These are phyloP conservation scores for Macrophomina tecta DNA, from an alignment of 2,329 filamentous ascomycete species.

Conservation along the genomic window DNA sequence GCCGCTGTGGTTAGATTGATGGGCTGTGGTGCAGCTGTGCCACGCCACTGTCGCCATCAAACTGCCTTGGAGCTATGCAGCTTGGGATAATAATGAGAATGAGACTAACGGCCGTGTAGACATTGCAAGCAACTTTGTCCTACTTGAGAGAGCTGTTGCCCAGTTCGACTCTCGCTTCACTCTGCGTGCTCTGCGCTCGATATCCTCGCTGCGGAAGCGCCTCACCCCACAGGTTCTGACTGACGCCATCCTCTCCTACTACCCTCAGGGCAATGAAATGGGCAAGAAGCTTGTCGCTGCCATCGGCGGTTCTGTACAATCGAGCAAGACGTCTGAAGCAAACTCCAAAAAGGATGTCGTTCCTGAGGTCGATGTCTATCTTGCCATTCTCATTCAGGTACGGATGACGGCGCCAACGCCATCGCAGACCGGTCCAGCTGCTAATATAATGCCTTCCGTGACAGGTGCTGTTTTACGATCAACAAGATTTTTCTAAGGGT, in stretches of 20 bases:
- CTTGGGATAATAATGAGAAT: not conserved
- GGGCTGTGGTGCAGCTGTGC: not conserved
- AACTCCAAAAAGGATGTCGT: constrained; percentile 77
- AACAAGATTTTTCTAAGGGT: constrained; percentile 79
- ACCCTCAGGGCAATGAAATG: constrained; percentile 69
- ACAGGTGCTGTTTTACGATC: constrained; percentile 88
- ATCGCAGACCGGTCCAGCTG: not conserved
- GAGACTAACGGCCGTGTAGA: constrained; percentile 62
- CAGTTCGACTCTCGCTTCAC: constrained; percentile 96
- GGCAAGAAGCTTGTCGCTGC: constrained; percentile 74
- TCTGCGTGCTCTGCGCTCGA: constrained; percentile 89
- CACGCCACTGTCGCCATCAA: constrained; percentile 1
- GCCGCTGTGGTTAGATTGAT: not conserved
- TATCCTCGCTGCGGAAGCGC: constrained; percentile 93
- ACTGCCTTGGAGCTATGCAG: not conserved
- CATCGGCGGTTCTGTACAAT: constrained; percentile 61
- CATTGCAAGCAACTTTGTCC: constrained; percentile 90
- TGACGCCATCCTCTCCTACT: constrained; percentile 81
- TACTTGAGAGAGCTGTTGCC: constrained; percentile 89
- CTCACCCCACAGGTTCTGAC: constrained; percentile 81
- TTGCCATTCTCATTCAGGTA: constrained; percentile 72
- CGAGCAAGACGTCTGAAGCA: constrained; percentile 60
- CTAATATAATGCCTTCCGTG: constrained; percentile 30
- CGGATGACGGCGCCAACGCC: constrained; percentile 15
- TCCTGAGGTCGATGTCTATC: constrained; percentile 86